Evolutionary conservation across 495 filamentous ascomycete species (phyloP).

Genomic region (Aspergillus cristatus): DNA sequence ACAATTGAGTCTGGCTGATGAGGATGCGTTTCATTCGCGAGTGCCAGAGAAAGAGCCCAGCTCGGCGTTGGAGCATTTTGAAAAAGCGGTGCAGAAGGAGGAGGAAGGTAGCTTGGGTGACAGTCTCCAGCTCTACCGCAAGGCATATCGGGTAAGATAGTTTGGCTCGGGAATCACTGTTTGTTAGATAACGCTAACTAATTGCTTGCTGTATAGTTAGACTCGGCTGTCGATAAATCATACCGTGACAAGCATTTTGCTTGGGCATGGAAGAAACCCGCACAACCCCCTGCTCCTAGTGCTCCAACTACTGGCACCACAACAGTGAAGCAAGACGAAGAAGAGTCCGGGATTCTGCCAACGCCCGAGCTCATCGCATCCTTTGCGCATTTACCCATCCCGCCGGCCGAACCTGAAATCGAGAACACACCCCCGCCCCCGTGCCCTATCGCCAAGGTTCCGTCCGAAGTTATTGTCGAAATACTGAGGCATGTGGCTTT

Average conservation of each 20-base stretch:
- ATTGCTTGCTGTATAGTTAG: slow-evolving; percentile 46
- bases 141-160: slow-evolving; percentile 76
- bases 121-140: slow-evolving; percentile 79
- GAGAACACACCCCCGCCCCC: slow-evolving; percentile 60
- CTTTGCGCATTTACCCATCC: slow-evolving; percentile 61
- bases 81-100: slow-evolving; percentile 84
- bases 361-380: slow-evolving; percentile 63
- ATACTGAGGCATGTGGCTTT: slow-evolving; percentile 63
- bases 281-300: slow-evolving; percentile 47
- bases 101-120: slow-evolving; percentile 77
- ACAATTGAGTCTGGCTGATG: slow-evolving; percentile 23
- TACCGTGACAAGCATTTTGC: slow-evolving; percentile 89
- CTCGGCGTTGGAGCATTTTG: slow-evolving; percentile 88
- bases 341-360: slow-evolving; percentile 35
- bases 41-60: slow-evolving; percentile 42
- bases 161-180: neutral
- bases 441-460: slow-evolving; percentile 69
- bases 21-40: slow-evolving; percentile 21
- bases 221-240: slow-evolving; percentile 68
- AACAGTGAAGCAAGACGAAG: slow-evolving; percentile 39
- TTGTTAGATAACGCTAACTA: neutral
- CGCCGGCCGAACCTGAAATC: slow-evolving; percentile 43
- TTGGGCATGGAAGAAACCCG: slow-evolving; percentile 43
- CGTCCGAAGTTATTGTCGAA: slow-evolving; percentile 73
- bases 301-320: slow-evolving; percentile 43